Conservation (phyloP, 2,329 filamentous ascomycete genomes). For the Hypocreales sp. region DNA sequence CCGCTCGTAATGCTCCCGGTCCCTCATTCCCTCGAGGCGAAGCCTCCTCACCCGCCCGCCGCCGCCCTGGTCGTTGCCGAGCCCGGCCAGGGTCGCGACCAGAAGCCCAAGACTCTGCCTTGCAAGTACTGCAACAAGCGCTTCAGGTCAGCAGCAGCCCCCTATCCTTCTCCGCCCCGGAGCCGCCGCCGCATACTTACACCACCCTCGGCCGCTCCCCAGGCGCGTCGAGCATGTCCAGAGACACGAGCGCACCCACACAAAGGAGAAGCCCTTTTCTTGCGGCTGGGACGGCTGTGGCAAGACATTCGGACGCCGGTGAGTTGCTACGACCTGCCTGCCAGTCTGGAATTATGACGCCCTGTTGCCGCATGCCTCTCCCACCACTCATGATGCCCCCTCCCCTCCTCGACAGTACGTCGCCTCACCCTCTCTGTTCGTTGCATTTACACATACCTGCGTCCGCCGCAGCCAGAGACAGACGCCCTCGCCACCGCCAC, state of each 20-base stretch:
- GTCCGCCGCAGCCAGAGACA: too few species aligned
- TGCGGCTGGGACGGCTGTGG: slow-evolving; percentile 44
- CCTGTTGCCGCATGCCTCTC: too few species aligned
- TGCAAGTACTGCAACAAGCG: slow-evolving; percentile 49
- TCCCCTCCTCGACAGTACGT: too few species aligned
- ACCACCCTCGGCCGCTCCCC: slow-evolving; percentile 7
- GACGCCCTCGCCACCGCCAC: too few species aligned
- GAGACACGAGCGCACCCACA: slow-evolving; percentile 47
- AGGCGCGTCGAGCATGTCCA: slow-evolving; percentile 51
- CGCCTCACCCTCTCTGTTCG: slow-evolving; percentile 1
- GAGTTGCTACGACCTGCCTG: slow-evolving; percentile 22
- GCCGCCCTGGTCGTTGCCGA: slow-evolving; percentile 21
- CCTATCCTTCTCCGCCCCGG: slow-evolving; percentile 3
- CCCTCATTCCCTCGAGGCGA: slow-evolving; percentile 35
- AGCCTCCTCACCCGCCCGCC: slow-evolving; percentile 15
- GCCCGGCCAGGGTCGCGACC: slow-evolving; percentile 34
- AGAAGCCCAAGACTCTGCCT: slow-evolving; percentile 45
- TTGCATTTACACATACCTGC: neutral
- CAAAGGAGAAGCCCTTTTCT: slow-evolving; percentile 49
- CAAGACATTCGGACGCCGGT: slow-evolving; percentile 48
- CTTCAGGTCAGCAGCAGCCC: slow-evolving; percentile 34
- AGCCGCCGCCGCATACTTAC: slow-evolving; percentile 7
- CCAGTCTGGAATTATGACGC: too few species aligned
- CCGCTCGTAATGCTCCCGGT: slow-evolving; percentile 38
- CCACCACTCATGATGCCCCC: too few species aligned